Evolutionary conservation across 2,329 filamentous ascomycete species (phyloP).

Genomic region (Madurella mycetomatis): DNA sequence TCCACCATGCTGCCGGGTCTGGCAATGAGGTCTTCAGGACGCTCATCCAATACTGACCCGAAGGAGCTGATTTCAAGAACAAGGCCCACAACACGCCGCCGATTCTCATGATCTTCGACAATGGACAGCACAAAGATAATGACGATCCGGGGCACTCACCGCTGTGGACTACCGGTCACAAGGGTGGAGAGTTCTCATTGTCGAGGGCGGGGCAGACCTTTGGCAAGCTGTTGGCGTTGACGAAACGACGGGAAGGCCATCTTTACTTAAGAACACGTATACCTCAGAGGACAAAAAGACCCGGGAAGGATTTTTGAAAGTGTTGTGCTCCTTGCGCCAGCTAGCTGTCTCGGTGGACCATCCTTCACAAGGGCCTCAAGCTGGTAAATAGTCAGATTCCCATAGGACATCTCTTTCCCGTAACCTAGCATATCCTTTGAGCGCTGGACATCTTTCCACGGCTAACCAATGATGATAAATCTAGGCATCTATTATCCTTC

Average conservation of each 20-base stretch:
- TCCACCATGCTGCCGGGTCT: neutral
- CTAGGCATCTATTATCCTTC: too few relatives aligned
- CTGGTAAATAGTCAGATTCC: too few relatives aligned
- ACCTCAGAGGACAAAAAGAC: neutral
- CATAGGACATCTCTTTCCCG: too few relatives aligned
- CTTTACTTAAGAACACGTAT: neutral
- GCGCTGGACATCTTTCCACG: too few relatives aligned
- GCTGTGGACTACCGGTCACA: neutral
- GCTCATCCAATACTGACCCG: conserved; percentile 1
- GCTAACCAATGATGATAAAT: too few relatives aligned
- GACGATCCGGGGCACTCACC: neutral
- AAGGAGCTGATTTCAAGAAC: neutral
- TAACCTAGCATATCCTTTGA: too few relatives aligned
- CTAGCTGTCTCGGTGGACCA: conserved; percentile 14
- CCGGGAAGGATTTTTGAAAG: neutral
- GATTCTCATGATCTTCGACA: neutral
- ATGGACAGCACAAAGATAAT: too few relatives aligned
- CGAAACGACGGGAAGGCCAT: neutral
- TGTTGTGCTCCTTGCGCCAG: neutral
- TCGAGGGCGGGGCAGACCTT: neutral
- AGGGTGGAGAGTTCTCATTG: neutral
- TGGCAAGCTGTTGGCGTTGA: neutral
- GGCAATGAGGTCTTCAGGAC: neutral
- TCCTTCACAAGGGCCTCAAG: conserved; percentile 31
- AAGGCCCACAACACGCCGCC: neutral